Evolutionary conservation across 2,329 filamentous ascomycete genomes (phyloP).

Genomic region (Didymella lethalis): DNA sequence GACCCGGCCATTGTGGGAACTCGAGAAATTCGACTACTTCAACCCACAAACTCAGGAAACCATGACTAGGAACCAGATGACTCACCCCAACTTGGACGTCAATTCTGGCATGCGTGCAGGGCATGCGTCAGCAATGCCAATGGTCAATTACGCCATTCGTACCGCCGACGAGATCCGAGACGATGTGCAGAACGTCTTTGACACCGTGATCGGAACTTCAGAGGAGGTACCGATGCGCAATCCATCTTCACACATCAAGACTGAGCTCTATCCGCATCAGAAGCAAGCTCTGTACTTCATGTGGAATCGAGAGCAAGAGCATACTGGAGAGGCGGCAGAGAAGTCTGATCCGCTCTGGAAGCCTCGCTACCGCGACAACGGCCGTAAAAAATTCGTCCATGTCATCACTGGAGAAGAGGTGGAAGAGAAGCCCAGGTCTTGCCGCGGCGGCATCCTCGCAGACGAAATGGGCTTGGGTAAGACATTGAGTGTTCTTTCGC

Average conservation of each 20-base stretch:
- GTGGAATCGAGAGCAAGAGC: constrained; percentile 75
- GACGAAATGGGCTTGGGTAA: constrained; percentile 63
- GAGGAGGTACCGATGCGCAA: constrained; percentile 80
- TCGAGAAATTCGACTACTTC: constrained; percentile 72
- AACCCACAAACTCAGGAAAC: constrained; percentile 70
- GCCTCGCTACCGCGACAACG: constrained; percentile 62
- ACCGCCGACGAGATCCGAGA: constrained; percentile 81
- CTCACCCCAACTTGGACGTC: constrained; percentile 27
- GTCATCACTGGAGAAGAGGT: constrained; percentile 74
- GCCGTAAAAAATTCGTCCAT: constrained; percentile 75
- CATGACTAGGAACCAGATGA: constrained; percentile 26
- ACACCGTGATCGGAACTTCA: constrained; percentile 73
- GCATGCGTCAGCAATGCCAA: constrained; percentile 17
- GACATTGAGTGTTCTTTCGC: constrained; percentile 78
- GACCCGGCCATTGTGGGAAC: constrained; percentile 65
- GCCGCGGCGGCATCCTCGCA: constrained; percentile 58
- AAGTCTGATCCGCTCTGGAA: constrained; percentile 80
- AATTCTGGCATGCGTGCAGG: constrained; percentile 4
- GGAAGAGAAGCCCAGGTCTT: constrained; percentile 44
- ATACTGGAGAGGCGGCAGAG: constrained; percentile 67
- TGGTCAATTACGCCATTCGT: constrained; percentile 31
- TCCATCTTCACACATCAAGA: constrained; percentile 69
- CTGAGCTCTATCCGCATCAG: constrained; percentile 79
- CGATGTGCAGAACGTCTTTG: constrained; percentile 87
- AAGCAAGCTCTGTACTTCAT: constrained; percentile 91